Evolutionary conservation across 257 asterid genomes (phyloP), one percentile per base, ranked within the genome.

Genomic region (Solanum sitiens): DNA sequence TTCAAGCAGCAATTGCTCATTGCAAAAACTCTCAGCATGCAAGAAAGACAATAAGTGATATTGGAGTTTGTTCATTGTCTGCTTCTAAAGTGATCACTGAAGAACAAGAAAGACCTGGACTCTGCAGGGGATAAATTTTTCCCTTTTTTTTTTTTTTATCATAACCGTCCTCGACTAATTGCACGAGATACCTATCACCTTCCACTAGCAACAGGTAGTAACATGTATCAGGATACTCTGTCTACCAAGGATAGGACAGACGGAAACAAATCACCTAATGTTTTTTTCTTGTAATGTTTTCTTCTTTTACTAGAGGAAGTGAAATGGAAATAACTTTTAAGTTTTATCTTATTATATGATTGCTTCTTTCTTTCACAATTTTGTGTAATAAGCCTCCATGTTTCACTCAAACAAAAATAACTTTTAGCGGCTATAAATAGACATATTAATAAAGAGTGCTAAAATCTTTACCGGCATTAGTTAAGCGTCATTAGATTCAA

Each of bases 1-100:
- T 96, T 53, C 99, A 94, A 86, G 98, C 98, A 21, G 99, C 99
- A n/a, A 96, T 96, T 90, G 98, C 97, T 39, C 96, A 96, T 68
- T 96, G 99, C 89, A 96, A 96, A 76, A 95, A 90, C 56, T 95
- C 97, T 88, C 98, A 94, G 56, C 91, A 89, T 72, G 79, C 93
- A 74, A 91, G 93, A 86, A 89, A 92, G 87, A 87, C 88, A 50
- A 87, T 71, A 27, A 91, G 90, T 87, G 93, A 93, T 44, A 40
- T 88, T 40, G 82, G 90, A 45, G 73, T 92, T 85, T 90, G 96
- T 86, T 87, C 94, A 37, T 86, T 91, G 44, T 89, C 94, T 25
- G 89, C 91, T 67, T 86, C 92, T 33, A 89, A 83, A 68, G 89
- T 88, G 21, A 83, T 80, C 50, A 83, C 5, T 89, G 92, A 92